phyloP scores from a whole-genome alignment of 2,329 filamentous ascomycete genomes.

The Sclerotinia sclerotiorum region DNA sequence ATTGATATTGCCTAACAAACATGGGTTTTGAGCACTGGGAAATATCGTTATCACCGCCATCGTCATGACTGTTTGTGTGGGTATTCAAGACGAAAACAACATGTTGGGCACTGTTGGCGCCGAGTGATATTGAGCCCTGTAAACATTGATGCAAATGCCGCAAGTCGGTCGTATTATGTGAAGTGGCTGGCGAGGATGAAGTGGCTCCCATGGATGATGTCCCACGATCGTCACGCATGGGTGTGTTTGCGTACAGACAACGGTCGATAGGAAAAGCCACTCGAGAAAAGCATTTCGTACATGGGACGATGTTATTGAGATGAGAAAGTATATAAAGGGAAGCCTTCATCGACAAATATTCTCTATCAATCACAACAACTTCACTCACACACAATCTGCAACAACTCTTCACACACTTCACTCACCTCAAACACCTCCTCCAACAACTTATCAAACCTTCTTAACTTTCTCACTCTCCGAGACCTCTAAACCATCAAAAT shows the following conservation, averaged over 20 bases:
- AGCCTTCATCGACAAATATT: slow-evolving; percentile 5
- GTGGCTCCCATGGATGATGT: too few relatives aligned
- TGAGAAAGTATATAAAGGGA: slow-evolving; percentile 16
- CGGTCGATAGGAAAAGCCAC: background rate
- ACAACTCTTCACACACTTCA: slow-evolving; percentile 8
- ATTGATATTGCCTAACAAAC: background rate
- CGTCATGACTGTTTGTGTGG: background rate
- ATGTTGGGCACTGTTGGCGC: background rate
- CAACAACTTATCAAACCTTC: slow-evolving; percentile 1
- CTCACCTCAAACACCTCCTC: background rate
- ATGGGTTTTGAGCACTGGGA: background rate
- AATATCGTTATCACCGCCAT: background rate
- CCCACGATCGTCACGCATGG: background rate
- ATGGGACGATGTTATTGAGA: background rate
- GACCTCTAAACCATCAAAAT: slow-evolving; percentile 14
- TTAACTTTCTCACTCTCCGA: slow-evolving; percentile 1
- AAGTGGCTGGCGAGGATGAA: background rate
- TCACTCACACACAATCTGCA: slow-evolving; percentile 1
- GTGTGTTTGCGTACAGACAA: background rate
- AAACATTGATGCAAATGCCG: slow-evolving; percentile 1
- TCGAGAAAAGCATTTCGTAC: background rate
- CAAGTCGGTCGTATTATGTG: background rate
- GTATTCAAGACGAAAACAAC: background rate
- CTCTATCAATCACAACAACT: background rate
- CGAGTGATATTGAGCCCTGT: background rate